Evolutionary conservation across 2,329 filamentous ascomycete genomes (phyloP).

Genomic region (Plectosphaerella plurivora): DNA sequence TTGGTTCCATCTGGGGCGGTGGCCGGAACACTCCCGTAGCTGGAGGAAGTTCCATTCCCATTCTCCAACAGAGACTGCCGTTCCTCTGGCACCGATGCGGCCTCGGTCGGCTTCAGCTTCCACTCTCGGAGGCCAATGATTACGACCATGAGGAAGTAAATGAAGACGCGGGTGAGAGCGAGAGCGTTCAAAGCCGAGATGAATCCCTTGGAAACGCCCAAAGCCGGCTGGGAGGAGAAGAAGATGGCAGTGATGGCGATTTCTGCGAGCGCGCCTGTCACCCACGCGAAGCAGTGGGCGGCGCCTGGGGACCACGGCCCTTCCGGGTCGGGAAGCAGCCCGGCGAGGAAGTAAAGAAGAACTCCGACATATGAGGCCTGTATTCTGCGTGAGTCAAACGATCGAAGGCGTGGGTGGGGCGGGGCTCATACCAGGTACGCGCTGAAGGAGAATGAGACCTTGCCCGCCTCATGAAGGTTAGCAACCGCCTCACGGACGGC

Average conservation of each 20-base stretch:
- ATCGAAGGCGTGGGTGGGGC: not conserved
- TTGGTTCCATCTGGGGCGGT: constrained; percentile 12
- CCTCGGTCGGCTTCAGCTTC: constrained; percentile 17
- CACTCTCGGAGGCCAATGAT: constrained; percentile 24
- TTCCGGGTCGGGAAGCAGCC: constrained; percentile 37
- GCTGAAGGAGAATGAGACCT: constrained; percentile 30
- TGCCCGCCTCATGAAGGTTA: constrained; percentile 18
- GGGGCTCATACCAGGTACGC: constrained; percentile 29
- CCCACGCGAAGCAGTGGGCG: constrained; percentile 32
- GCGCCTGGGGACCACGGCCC: constrained; percentile 35
- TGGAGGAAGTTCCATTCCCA: constrained; percentile 22
- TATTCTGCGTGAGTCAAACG: constrained; percentile 1
- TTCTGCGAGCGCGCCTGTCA: constrained; percentile 27
- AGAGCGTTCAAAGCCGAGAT: constrained; percentile 25
- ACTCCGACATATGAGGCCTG: constrained; percentile 35
- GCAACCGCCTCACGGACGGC: constrained; percentile 25
- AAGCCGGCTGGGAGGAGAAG: constrained; percentile 18
- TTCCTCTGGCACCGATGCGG: constrained; percentile 26
- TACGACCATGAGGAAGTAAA: constrained; percentile 29
- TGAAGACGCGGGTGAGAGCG: constrained; percentile 22
- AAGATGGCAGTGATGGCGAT: constrained; percentile 29
- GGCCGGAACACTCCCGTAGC: constrained; percentile 20
- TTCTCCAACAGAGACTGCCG: constrained; percentile 34
- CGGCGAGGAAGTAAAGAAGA: constrained; percentile 34
- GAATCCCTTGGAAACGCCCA: constrained; percentile 21